These are phyloP conservation scores for Sporothrix phasma DNA, from an alignment of 2,329 filamentous ascomycete species.

Conservation along the genomic window DNA sequence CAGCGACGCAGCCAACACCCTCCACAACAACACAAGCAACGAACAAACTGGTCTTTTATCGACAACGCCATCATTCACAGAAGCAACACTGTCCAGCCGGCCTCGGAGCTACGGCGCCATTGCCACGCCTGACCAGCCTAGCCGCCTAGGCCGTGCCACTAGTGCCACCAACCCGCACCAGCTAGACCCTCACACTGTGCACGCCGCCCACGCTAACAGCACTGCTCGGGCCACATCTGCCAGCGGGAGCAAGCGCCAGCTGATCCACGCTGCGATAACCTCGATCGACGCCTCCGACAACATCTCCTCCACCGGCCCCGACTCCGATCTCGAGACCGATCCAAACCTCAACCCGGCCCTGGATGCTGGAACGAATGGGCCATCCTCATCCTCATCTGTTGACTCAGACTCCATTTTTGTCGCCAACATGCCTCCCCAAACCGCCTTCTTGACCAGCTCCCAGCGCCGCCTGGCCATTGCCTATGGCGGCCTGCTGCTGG, in stretches of 20 bases:
- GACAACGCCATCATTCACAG: neutral
- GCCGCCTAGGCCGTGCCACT: conserved; percentile 1
- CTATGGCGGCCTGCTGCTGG: conserved; percentile 37
- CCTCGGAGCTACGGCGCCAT: conserved; percentile 17
- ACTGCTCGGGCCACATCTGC: conserved; percentile 5
- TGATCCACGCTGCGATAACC: neutral
- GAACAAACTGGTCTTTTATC: neutral
- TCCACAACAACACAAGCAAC: neutral
- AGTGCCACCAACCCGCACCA: conserved; percentile 7
- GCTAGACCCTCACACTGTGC: conserved; percentile 9
- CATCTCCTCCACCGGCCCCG: neutral
- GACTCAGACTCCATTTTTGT: neutral
- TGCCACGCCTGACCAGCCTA: conserved; percentile 4
- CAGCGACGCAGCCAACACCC: neutral
- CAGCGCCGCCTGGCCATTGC: conserved; percentile 16
- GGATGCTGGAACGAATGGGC: neutral
- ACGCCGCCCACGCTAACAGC: neutral
- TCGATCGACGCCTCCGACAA: neutral
- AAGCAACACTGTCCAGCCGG: neutral
- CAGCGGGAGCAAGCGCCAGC: neutral
- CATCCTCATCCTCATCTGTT: neutral
- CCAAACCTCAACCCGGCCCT: neutral
- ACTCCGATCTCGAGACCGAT: neutral
- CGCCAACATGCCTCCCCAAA: conserved; percentile 12
- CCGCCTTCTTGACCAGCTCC: conserved; percentile 11